A percentile compares a stretch with the other conserved stretches of the same genome.
phyloP scores from a whole-genome alignment of 495 filamentous ascomycete genomes.

The Choiromyces venosus region DNA sequence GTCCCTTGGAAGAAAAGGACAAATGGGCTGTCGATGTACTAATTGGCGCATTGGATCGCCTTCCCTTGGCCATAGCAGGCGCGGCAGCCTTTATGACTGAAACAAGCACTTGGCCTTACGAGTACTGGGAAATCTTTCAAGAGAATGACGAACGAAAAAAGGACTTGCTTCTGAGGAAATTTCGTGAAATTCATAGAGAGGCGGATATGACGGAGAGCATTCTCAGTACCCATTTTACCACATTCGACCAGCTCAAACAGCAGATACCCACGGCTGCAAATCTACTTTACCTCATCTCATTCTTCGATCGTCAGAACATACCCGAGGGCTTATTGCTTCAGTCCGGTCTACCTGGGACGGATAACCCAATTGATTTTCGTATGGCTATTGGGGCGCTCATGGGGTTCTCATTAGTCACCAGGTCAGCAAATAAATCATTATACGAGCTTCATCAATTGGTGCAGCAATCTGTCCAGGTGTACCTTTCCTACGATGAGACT shows the following conservation, averaged over 20 bases:
- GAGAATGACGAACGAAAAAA: slow-evolving; percentile 9
- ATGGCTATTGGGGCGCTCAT: neutral
- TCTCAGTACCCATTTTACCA: slow-evolving; percentile 47
- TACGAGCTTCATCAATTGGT: slow-evolving; percentile 17
- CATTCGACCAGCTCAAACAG: slow-evolving; percentile 46
- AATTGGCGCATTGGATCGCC: slow-evolving; percentile 32
- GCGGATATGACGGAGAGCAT: slow-evolving; percentile 44
- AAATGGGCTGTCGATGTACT: slow-evolving; percentile 15
- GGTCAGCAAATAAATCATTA: neutral
- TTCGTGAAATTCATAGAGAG: slow-evolving; percentile 18
- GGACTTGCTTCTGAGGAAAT: slow-evolving; percentile 9
- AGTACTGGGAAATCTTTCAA: slow-evolving; percentile 12
- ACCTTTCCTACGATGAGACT: neutral
- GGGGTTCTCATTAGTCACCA: neutral
- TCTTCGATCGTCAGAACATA: slow-evolving; percentile 42
- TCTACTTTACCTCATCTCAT: slow-evolving; percentile 40
- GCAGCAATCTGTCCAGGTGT: slow-evolving; percentile 5
- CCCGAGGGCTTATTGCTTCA: slow-evolving; percentile 25
- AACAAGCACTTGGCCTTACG: slow-evolving; percentile 17
- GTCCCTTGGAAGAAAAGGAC: slow-evolving; percentile 12
- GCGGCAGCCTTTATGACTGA: slow-evolving; percentile 39
- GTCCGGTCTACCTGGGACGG: neutral
- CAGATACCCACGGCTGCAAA: slow-evolving; percentile 34
- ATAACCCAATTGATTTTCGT: neutral
- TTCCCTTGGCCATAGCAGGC: slow-evolving; percentile 42